Percentiles rank a stretch among this genome's conserved stretches.
phyloP scores from a whole-genome alignment of 2,329 filamentous ascomycete species.

The Blumeria hordei region DNA sequence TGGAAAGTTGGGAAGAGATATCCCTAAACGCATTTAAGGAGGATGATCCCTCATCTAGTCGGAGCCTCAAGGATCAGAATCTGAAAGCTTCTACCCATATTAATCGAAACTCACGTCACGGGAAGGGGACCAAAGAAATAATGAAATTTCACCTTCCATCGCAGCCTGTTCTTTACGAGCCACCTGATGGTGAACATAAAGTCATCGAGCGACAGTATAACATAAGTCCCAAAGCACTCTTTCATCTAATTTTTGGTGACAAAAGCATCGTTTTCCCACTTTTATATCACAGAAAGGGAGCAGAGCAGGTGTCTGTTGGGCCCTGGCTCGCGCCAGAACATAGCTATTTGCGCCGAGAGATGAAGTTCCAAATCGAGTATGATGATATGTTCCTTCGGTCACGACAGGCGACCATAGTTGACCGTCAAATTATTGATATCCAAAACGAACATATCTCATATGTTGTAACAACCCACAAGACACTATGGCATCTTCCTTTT shows the following conservation, averaged over 20 bases:
- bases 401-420: conserved; percentile 39
- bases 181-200: conserved; percentile 52
- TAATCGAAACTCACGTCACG: conserved; percentile 32
- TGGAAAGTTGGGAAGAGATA: conserved; percentile 81
- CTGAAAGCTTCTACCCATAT: conserved; percentile 33
- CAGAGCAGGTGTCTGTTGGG: conserved; percentile 59
- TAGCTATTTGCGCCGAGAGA: conserved; percentile 49
- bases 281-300: conserved; percentile 62
- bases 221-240: conserved; percentile 79
- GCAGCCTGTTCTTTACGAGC: conserved; percentile 62
- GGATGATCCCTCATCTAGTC: conserved; percentile 23
- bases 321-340: conserved; percentile 57
- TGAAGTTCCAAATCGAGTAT: conserved; percentile 54
- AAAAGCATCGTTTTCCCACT: conserved; percentile 87
- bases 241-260: conserved; percentile 90
- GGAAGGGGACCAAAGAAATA: conserved; percentile 11
- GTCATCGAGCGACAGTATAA: conserved; percentile 66
- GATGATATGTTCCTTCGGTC: conserved; percentile 38
- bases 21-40: conserved; percentile 35
- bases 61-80: conserved; percentile 21
- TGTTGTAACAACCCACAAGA: conserved; percentile 36
- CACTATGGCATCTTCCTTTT: conserved; percentile 51
- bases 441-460: conserved; percentile 52
- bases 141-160: conserved; percentile 58
- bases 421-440: conserved; percentile 70